Base-by-base conservation (phyloP, 495 filamentous ascomycete species). In the Talaromyces proteolyticus region DNA sequence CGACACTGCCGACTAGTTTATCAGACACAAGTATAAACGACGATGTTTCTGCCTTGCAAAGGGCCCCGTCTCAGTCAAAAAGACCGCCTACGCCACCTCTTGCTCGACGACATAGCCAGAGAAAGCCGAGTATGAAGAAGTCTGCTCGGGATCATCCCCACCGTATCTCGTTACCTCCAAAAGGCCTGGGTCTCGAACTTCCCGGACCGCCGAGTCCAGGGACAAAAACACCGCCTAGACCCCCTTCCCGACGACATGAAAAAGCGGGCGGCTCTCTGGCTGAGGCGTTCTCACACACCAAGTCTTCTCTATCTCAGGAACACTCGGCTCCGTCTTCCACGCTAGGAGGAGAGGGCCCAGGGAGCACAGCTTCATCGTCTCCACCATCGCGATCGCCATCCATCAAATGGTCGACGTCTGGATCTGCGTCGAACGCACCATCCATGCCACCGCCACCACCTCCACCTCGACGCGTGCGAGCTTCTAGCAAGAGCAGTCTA, bases 391-490 rank as follows among this genome's bases (percentile, higher is more conserved):
- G 46, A 61, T 71, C 38, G 53, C 62, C 53, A 25, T 72, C 19
- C 52, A 56, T 55, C 0, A 60, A 55, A 46, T 42, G 61, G 25
- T 10, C n/a, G 14, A 26, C 50, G 8, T 19, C 53, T 1, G 37
- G 25, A 42, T 45, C 39, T 38, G 26, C 49, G 23, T 26, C 56
- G 20, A 52, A 41, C 26, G 65, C 67, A 11, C 53, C 61, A n/a
- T 41, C 54, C 18, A 51, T 55, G 14, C 63, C 74, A 6, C 79
- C 77, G 0, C 82, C 84, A 2, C 82, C 80, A 18, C 84, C 83
- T 7, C 81, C 82, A 23, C 82, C 79, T 14, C 72, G 80, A 12
- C 73, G 80, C 42, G 70, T 74, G 49, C 70, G 81, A 19, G 78
- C 76, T 7, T 74, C 78, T 17, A 77, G 72, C 44, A 68, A 72